These are phyloP conservation scores for Cenococcum geophilum DNA, from an alignment of 495 filamentous ascomycete species.

Conservation along the genomic window DNA sequence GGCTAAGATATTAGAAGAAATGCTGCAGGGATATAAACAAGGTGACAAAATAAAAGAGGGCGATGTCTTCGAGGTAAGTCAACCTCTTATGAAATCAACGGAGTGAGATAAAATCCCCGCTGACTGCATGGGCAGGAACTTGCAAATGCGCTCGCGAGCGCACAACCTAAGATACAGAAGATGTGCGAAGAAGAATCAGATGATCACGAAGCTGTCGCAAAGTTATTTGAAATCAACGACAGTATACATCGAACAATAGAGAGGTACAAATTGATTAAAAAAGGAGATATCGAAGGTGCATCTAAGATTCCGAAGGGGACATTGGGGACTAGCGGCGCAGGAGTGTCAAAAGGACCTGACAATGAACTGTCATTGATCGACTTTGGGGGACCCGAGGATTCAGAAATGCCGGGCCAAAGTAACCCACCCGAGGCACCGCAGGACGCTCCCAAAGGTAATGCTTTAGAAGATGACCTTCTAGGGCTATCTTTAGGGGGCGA, in stretches of 20 bases:
- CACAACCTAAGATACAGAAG: constrained; percentile 96
- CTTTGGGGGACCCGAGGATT: constrained; percentile 57
- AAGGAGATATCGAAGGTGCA: constrained; percentile 86
- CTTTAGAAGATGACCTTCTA: constrained; percentile 55
- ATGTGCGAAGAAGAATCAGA: constrained; percentile 99
- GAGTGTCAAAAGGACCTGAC: constrained; percentile 64
- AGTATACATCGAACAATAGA: constrained; percentile 96
- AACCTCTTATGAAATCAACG: not conserved
- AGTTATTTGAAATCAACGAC: constrained; percentile 94
- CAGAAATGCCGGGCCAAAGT: constrained; percentile 31
- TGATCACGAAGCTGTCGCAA: constrained; percentile 89
- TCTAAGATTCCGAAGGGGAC: constrained; percentile 78
- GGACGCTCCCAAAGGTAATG: constrained; percentile 42
- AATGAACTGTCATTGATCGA: constrained; percentile 93
- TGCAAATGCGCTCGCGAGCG: constrained; percentile 82
- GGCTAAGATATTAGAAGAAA: constrained; percentile 84
- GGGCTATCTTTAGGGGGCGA: constrained; percentile 60
- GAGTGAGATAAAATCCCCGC: not conserved
- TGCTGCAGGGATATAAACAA: constrained; percentile 73
- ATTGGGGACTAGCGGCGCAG: constrained; percentile 59
- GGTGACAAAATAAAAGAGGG: constrained; percentile 81
- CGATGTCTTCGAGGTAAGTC: constrained; percentile 77
- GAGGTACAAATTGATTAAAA: constrained; percentile 88
- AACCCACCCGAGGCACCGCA: constrained; percentile 12
- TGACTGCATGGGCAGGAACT: constrained; percentile 55